Percentiles rank a stretch among this genome's conserved stretches.
Evolutionary conservation across 352 stramenopile genomes (phyloP).

Genomic region (Phytophthora palmivora): DNA sequence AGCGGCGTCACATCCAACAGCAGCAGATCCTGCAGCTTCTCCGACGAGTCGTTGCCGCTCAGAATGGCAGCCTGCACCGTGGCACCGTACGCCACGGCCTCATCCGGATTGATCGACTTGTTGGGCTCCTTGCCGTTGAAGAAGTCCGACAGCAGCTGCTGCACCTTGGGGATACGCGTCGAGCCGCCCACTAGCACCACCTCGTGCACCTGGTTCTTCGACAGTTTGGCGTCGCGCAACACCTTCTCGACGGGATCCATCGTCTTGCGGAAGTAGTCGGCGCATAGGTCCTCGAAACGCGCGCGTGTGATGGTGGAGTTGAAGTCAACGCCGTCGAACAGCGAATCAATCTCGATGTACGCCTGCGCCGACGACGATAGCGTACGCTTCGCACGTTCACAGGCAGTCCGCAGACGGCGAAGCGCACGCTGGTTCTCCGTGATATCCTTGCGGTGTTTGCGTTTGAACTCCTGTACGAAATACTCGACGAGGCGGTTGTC

Average conservation of each 20-base stretch:
- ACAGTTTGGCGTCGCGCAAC: slow-evolving; percentile 90
- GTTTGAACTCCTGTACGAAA: slow-evolving; percentile 94
- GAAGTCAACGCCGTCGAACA: slow-evolving; percentile 94
- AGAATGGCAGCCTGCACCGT: slow-evolving; percentile 75
- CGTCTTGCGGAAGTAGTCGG: slow-evolving; percentile 92
- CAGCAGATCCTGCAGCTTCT: slow-evolving; percentile 89
- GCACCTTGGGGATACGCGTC: slow-evolving; percentile 78
- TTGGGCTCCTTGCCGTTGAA: slow-evolving; percentile 80
- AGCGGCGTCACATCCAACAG: slow-evolving; percentile 91
- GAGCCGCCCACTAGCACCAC: slow-evolving; percentile 86
- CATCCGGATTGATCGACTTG: slow-evolving; percentile 86
- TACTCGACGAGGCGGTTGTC: slow-evolving; percentile 95
- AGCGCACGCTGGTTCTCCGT: slow-evolving; percentile 89
- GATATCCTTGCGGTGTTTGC: slow-evolving; percentile 91
- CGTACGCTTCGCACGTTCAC: slow-evolving; percentile 95
- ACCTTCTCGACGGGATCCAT: slow-evolving; percentile 93
- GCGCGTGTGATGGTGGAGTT: slow-evolving; percentile 93
- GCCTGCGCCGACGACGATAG: slow-evolving; percentile 93
- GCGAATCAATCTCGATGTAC: slow-evolving; percentile 95
- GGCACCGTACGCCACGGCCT: slow-evolving; percentile 84
- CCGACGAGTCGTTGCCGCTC: slow-evolving; percentile 68
- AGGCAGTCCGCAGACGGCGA: slow-evolving; percentile 92
- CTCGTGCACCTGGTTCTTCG: slow-evolving; percentile 85
- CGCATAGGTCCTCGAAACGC: slow-evolving; percentile 91
- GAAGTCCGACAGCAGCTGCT: slow-evolving; percentile 66